phyloP scores from a whole-genome alignment of 768 basidiomycete species.

The Trametes gibbosa region DNA sequence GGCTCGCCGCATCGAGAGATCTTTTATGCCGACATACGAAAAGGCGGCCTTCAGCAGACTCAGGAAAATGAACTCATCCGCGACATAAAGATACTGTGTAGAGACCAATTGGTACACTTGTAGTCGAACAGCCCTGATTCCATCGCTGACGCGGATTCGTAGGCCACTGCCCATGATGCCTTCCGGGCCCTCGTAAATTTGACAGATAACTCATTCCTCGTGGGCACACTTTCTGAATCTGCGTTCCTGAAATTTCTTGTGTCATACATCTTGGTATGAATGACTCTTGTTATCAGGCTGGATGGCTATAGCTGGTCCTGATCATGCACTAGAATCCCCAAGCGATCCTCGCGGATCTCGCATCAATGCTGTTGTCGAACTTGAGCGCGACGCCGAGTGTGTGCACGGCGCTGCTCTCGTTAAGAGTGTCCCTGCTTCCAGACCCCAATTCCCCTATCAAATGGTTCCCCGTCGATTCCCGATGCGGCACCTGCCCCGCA shows the following conservation, averaged over 20 bases:
- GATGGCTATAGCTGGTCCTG: background rate
- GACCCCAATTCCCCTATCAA: constrained; percentile 47
- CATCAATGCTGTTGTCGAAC: constrained; percentile 97
- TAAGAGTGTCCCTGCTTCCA: constrained; percentile 64
- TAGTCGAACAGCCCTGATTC: constrained; percentile 15
- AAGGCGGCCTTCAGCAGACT: constrained; percentile 53
- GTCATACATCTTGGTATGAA: constrained; percentile 84
- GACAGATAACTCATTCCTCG: constrained; percentile 75
- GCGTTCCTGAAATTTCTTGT: constrained; percentile 78
- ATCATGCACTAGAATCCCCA: constrained; percentile 66
- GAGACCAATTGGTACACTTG: constrained; percentile 74
- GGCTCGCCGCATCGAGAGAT: constrained; percentile 70
- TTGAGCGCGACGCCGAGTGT: constrained; percentile 72
- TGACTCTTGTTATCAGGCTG: background rate
- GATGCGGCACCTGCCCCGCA: constrained; percentile 73
- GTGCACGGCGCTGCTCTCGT: constrained; percentile 58
- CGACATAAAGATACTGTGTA: constrained; percentile 82
- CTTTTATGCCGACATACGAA: constrained; percentile 63
- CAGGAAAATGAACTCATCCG: constrained; percentile 69
- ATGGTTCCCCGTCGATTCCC: constrained; percentile 73
- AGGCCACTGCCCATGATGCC: constrained; percentile 93
- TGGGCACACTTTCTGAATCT: constrained; percentile 63
- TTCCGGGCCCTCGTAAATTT: constrained; percentile 93
- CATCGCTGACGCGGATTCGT: background rate
- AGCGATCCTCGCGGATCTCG: constrained; percentile 88